These are phyloP conservation scores for Endocalyx cinctus DNA, from an alignment of 2,329 filamentous ascomycete species.

Conservation along the genomic window DNA sequence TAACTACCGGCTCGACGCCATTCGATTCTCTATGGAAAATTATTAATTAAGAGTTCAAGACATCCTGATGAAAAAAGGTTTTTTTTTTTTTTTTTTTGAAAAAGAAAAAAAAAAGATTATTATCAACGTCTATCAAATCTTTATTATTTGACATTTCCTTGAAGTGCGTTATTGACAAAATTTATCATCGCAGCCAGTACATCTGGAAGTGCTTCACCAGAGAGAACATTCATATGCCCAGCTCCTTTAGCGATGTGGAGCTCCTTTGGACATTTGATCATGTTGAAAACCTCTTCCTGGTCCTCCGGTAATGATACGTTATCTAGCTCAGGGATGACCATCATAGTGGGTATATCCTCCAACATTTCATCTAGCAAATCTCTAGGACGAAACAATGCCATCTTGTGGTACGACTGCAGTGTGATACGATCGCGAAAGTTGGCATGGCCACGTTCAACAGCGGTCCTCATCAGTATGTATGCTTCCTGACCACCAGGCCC, in stretches of 20 bases:
- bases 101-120: no score
- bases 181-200: neutral
- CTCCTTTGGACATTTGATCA: conserved; percentile 4
- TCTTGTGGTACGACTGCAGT: conserved; percentile 22
- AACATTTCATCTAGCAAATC: conserved; percentile 11
- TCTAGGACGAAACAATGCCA: conserved; percentile 17
- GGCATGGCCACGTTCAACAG: conserved; percentile 9
- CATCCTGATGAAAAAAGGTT: no score
- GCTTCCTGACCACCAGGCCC: conserved; percentile 14
- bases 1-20: no score
- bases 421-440: conserved; percentile 21
- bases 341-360: conserved; percentile 16
- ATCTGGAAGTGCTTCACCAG: neutral
- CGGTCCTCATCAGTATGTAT: conserved; percentile 16
- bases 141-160: no score
- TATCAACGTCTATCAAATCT: no score
- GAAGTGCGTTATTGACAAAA: neutral
- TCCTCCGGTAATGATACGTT: conserved; percentile 15
- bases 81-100: no score
- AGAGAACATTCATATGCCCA: conserved; percentile 5
- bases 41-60: no score
- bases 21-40: no score
- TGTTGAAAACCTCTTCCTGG: conserved; percentile 17
- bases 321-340: conserved; percentile 24
- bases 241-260: conserved; percentile 3